Conservation (phyloP, 306 rosid genomes). For the Fagus crenata region DNA sequence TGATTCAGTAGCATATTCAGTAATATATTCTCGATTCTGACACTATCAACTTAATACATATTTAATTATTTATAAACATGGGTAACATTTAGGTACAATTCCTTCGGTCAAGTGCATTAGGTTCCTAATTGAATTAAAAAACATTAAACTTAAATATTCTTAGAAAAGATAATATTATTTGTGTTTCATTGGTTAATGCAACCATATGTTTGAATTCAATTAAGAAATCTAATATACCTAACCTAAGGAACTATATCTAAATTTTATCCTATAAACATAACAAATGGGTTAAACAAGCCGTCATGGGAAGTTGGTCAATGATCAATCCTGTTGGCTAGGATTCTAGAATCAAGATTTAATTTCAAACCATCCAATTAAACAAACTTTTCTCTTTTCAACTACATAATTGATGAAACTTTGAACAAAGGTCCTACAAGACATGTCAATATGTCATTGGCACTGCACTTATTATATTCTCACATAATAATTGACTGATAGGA, state of each 20-base stretch:
- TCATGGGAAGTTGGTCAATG: conserved; percentile 9
- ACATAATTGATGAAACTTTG: conserved; percentile 22
- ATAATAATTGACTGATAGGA: conserved; percentile 23
- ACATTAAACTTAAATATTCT: too few species aligned
- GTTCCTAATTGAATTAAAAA: too few species aligned
- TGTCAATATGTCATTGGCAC: not conserved
- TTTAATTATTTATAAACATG: too few species aligned
- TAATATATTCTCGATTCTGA: too few species aligned
- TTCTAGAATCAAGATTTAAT: not conserved
- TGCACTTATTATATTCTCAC: conserved; percentile 9
- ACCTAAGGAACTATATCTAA: too few species aligned
- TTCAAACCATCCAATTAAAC: conserved; percentile 1
- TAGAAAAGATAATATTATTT: too few species aligned
- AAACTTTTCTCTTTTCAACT: not conserved
- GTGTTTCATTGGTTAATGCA: too few species aligned
- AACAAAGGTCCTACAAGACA: conserved; percentile 19
- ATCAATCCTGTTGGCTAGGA: not conserved
- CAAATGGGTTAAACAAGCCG: not conserved
- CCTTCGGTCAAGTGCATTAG: too few species aligned
- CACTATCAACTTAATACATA: too few species aligned
- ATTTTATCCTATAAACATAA: not conserved
- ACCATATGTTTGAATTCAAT: too few species aligned
- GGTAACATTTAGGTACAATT: not conserved
- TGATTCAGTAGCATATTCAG: too few species aligned
- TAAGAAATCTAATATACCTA: too few species aligned